Evolutionary conservation across 2,329 filamentous ascomycete species (phyloP), one percentile per base, ranked within the genome.

Genomic region (Fusarium ambrosium): DNA sequence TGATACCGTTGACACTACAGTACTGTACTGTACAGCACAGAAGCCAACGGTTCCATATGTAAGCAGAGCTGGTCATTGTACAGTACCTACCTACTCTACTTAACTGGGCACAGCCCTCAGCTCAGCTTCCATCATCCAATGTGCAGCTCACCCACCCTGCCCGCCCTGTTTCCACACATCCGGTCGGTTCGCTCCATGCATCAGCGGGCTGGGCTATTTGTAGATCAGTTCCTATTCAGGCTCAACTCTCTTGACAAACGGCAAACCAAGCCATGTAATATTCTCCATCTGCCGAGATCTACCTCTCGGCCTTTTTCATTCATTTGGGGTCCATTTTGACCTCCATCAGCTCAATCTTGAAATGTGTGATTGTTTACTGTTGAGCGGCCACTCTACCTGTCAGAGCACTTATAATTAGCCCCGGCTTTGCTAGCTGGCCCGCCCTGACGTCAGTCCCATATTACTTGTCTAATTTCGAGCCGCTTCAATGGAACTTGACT

Each of bases 371-470:
- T 32, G 48, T 7, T 18, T 16, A 29, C 45, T 51, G 43, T 22
- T 48, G 22, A 16, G 43, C 43, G 14, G 43, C 20, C 24, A 13
- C 27, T 37, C 22, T 59, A 16, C 13, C 32, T 24, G 34, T 36
- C 53, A 37, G 16, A 24, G 14, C 55, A 13, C 20, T 59, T 36
- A 27, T 29, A 37, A 18, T 27, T 32, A 53, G 24, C 48, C 24
- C 55, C 69, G 61, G 63, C 62, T 53, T 64, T 29, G 58, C 39
- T 48, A 51, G 48, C 48, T 51, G 62, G 45, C 64, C 66, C 70
- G 62, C 61, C 68, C 67, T 78, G 76, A 78, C 76, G 76, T 78
- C 76, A 78, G 63, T 55, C 34, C 36, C 13, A 32, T 45, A 27
- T 45, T 43, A 27, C 53, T 43, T 29, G 36, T 73, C 63, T 59